phyloP scores from a whole-genome alignment of 257 asterid genomes.

The Solanum pinnatisectum region DNA sequence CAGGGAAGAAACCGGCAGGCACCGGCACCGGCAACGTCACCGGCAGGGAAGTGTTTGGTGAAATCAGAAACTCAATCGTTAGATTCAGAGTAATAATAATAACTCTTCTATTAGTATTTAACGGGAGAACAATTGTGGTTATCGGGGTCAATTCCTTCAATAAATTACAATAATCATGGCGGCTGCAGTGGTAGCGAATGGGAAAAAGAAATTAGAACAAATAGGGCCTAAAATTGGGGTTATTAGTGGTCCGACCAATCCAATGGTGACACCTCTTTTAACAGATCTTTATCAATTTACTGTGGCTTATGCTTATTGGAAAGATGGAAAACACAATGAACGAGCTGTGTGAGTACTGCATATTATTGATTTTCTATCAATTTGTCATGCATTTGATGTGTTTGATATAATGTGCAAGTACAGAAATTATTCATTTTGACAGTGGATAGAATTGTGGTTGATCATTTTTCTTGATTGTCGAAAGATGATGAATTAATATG shows the following conservation, averaged over 20 bases:
- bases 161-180: background rate
- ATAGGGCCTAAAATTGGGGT: background rate
- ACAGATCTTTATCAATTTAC: slow-evolving; percentile 97
- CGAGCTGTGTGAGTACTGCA: slow-evolving; percentile 66
- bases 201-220: background rate
- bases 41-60: background rate
- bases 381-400: background rate
- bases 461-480: background rate
- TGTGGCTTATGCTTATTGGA: slow-evolving; percentile 99
- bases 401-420: background rate
- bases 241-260: slow-evolving; percentile 69
- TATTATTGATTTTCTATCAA: background rate
- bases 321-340: slow-evolving; percentile 79
- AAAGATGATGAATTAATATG: background rate
- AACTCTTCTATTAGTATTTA: background rate
- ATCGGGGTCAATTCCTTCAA: background rate
- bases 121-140: background rate
- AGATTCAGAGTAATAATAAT: background rate
- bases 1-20: background rate
- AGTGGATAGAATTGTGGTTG: background rate
- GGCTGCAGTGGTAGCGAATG: background rate
- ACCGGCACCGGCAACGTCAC: background rate
- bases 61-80: background rate
- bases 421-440: background rate
- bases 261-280: slow-evolving; percentile 92